A percentile compares a stretch with the other conserved stretches of the same genome.
Conservation (phyloP, 2,329 filamentous ascomycete species). For the Pseudopithomyces chartarum region DNA sequence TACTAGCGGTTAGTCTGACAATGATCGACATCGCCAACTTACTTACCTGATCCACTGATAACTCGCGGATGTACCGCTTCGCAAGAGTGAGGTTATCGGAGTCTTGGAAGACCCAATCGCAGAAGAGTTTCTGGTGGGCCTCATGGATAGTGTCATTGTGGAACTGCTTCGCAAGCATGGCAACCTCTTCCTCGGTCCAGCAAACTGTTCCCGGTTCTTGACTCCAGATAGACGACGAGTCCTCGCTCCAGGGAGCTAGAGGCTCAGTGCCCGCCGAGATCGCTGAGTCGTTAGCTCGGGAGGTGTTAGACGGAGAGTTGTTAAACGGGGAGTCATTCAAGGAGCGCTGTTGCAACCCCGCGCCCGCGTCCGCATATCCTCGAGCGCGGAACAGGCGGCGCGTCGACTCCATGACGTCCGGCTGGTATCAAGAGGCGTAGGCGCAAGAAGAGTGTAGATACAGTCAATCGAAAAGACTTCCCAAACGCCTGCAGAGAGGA, state of each 20-base stretch:
- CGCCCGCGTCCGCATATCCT: no score
- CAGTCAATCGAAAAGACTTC: not conserved
- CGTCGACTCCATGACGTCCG: not conserved
- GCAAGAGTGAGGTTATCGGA: slow-evolving; percentile 27
- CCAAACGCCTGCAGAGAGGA: not conserved
- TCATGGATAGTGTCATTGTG: slow-evolving; percentile 31
- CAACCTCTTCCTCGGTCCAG: not conserved
- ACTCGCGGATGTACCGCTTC: slow-evolving; percentile 31
- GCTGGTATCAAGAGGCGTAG: no score
- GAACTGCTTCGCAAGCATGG: not conserved
- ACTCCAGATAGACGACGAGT: no score
- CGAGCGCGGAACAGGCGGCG: no score
- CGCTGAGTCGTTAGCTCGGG: no score
- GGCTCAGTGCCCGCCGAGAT: no score
- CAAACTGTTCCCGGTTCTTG: no score
- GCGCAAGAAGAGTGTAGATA: no score
- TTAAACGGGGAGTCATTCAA: no score
- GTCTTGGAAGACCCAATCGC: slow-evolving; percentile 29
- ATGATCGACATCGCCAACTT: not conserved
- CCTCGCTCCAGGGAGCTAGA: no score
- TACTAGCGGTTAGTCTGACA: not conserved
- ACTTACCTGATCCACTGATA: slow-evolving; percentile 31
- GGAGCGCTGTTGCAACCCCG: not conserved
- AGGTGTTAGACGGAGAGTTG: no score
- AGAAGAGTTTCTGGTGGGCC: slow-evolving; percentile 27